Evolutionary conservation across 176 grass and related monocot genomes (phyloP).

Genomic region (Tillandsia fasciculata): DNA sequence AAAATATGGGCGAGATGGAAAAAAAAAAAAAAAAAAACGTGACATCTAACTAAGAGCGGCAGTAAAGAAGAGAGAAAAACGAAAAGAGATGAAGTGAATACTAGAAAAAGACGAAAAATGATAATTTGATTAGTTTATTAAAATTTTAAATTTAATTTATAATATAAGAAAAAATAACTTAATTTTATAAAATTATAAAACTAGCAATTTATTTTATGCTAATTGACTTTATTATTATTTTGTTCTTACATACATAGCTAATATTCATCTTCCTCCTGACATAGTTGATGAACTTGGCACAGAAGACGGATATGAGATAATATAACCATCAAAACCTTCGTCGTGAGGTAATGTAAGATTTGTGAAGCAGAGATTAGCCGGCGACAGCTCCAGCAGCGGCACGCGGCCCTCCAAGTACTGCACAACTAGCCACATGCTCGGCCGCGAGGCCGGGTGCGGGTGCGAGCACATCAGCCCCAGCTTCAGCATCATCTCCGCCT

Average conservation of each 20-base stretch:
- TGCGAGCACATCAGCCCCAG: conserved; percentile 45
- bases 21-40: too few relatives aligned
- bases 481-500: conserved; percentile 23
- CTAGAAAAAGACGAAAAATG: too few relatives aligned
- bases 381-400: conserved; percentile 23
- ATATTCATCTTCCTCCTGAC: conserved; percentile 10
- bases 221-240: too few relatives aligned
- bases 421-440: conserved; percentile 34
- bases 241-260: background rate
- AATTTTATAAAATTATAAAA: too few relatives aligned
- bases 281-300: background rate
- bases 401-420: conserved; percentile 26
- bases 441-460: conserved; percentile 24
- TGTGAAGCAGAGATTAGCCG: conserved; percentile 7
- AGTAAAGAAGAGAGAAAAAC: too few relatives aligned
- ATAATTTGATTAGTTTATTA: too few relatives aligned
- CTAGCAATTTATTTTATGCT: too few relatives aligned
- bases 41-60: too few relatives aligned
- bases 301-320: conserved; percentile 15
- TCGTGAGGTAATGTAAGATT: conserved; percentile 2
- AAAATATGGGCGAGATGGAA: too few relatives aligned
- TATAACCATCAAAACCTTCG: conserved; percentile 12
- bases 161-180: too few relatives aligned
- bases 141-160: too few relatives aligned
- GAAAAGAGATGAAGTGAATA: too few relatives aligned